Conservation (phyloP, 2,329 filamentous ascomycete genomes). For the Verticillium nonalfalfae region DNA sequence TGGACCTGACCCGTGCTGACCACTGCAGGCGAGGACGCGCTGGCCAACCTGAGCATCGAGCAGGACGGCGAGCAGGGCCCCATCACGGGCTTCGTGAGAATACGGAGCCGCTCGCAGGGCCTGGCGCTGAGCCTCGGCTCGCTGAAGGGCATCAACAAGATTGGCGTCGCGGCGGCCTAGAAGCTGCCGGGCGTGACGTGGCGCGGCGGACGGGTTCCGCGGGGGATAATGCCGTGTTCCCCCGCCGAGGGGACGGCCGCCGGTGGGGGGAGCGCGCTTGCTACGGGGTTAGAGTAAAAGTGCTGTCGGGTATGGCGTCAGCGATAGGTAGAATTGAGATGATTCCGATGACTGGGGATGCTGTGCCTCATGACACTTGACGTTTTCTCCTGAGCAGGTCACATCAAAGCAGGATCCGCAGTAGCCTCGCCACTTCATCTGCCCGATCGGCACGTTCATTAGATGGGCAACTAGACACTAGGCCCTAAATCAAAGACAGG, state of each 20-base stretch:
- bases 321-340: conserved; percentile 4
- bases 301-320: conserved; percentile 2
- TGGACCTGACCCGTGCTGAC: conserved; percentile 13
- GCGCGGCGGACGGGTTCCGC: background rate
- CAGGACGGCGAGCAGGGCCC: conserved; percentile 93
- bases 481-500: background rate
- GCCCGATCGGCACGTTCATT: background rate
- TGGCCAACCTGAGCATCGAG: conserved; percentile 96
- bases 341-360: background rate
- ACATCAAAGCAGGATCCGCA: no score
- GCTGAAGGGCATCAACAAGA: conserved; percentile 89
- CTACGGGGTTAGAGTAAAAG: conserved; percentile 1
- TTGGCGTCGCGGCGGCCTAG: conserved; percentile 38
- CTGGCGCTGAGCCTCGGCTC: conserved; percentile 89
- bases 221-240: background rate
- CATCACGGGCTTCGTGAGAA: conserved; percentile 94
- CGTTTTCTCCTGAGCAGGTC: background rate
- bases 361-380: background rate
- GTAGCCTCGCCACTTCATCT: no score
- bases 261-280: background rate
- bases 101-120: conserved; percentile 94
- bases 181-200: background rate
- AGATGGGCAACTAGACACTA: background rate
- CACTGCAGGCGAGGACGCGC: conserved; percentile 80
- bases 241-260: background rate